phyloP scores from a whole-genome alignment of 139 green algal genomes.

The Ettlia oleoabundans region DNA sequence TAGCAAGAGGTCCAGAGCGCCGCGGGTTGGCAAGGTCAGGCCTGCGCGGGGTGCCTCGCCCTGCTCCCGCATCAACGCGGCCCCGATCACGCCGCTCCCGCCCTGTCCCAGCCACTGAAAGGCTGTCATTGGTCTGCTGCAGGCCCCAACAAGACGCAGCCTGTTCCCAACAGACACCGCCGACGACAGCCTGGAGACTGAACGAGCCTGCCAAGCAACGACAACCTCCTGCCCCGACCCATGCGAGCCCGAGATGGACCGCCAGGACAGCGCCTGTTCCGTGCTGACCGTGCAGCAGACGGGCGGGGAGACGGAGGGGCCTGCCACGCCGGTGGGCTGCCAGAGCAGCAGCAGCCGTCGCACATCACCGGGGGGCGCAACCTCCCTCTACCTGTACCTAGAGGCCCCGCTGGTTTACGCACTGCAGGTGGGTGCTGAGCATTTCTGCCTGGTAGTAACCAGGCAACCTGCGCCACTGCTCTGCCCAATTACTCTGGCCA shows the following conservation, averaged over 20 bases:
- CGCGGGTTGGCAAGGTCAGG: conserved; percentile 8
- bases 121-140: neutral
- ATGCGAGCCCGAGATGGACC: neutral
- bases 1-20: neutral
- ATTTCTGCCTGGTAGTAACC: neutral
- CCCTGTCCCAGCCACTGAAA: neutral
- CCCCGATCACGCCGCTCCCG: neutral
- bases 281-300: neutral
- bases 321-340: neutral
- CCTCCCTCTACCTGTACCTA: neutral
- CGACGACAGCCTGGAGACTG: neutral
- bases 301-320: neutral
- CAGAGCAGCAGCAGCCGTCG: neutral
- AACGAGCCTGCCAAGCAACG: neutral
- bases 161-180: neutral
- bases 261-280: conserved; percentile 9
- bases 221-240: neutral
- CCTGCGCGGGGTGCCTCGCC: too few species aligned
- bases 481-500: neutral
- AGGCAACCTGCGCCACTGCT: neutral
- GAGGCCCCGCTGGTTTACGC: conserved; percentile 9
- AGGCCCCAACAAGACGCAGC: neutral
- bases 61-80: neutral
- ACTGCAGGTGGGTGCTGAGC: conserved; percentile 4
- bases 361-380: neutral